Evolutionary conservation across 192 early-diverging fungal species (phyloP).

Genomic region (Coemansia umbellata): DNA sequence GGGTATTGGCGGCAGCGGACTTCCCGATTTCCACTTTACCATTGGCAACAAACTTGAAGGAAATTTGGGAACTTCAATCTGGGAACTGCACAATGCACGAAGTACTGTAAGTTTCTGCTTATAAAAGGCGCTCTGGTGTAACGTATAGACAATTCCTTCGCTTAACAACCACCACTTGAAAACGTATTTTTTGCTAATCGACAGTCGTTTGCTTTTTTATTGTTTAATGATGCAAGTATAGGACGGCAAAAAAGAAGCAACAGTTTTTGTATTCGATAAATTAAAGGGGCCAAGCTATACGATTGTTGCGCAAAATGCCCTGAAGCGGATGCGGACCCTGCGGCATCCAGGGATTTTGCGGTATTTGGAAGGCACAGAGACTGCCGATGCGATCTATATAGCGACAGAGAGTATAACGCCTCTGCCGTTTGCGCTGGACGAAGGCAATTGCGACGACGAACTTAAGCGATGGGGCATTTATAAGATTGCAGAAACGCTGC

Average conservation of each 20-base stretch:
- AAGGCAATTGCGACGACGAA: slow-evolving; percentile 52
- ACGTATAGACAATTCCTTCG: background rate
- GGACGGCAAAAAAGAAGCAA: slow-evolving; percentile 61
- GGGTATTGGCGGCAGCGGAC: slow-evolving; percentile 54
- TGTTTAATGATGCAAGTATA: background rate
- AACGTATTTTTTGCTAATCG: background rate
- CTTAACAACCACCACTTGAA: too few relatives aligned
- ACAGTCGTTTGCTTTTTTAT: too few relatives aligned
- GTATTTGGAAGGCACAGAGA: slow-evolving; percentile 83
- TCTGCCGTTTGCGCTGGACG: slow-evolving; percentile 57
- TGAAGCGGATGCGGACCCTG: slow-evolving; percentile 81
- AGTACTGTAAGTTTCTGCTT: slow-evolving; percentile 10
- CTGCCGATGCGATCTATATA: slow-evolving; percentile 67
- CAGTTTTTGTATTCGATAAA: slow-evolving; percentile 84
- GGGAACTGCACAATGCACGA: slow-evolving; percentile 53
- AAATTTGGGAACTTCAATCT: slow-evolving; percentile 58
- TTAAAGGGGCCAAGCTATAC: slow-evolving; percentile 60
- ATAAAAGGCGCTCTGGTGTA: background rate
- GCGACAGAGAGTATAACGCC: slow-evolving; percentile 84
- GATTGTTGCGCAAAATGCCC: slow-evolving; percentile 83
- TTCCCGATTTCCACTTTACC: slow-evolving; percentile 61
- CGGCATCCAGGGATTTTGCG: slow-evolving; percentile 84
- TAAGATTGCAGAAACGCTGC: slow-evolving; percentile 80
- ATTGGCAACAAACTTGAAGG: slow-evolving; percentile 62
- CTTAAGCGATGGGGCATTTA: slow-evolving; percentile 84